phyloP scores from a whole-genome alignment of 768 basidiomycete genomes.

The Porphyrellus cyaneotinctus region DNA sequence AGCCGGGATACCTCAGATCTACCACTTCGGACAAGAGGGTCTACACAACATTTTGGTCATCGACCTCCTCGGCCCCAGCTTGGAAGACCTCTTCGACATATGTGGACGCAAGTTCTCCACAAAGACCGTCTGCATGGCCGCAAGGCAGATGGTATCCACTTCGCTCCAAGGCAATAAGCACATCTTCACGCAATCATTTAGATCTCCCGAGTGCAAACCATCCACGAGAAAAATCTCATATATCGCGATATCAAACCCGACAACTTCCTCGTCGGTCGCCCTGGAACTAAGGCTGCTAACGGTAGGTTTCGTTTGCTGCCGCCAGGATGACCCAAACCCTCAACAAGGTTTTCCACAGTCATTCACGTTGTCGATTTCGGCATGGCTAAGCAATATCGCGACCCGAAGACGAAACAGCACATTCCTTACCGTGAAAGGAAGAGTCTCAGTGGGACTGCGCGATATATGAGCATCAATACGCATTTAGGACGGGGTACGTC shows the following conservation, averaged over 20 bases:
- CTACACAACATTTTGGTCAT: slow-evolving; percentile 98
- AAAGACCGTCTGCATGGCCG: slow-evolving; percentile 99
- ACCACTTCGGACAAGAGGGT: slow-evolving; percentile 99
- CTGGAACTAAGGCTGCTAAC: slow-evolving; percentile 86
- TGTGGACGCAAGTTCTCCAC: slow-evolving; percentile 95
- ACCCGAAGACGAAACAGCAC: slow-evolving; percentile 98
- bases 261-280: slow-evolving; percentile 96
- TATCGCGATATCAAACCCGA: slow-evolving; percentile 99
- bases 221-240: slow-evolving; percentile 99
- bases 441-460: slow-evolving; percentile 92
- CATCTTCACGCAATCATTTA: slow-evolving; percentile 30
- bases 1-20: slow-evolving; percentile 98
- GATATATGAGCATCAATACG: slow-evolving; percentile 99
- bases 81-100: slow-evolving; percentile 99
- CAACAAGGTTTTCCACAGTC: slow-evolving; percentile 39
- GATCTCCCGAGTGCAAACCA: slow-evolving; percentile 94
- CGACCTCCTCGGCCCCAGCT: slow-evolving; percentile 91
- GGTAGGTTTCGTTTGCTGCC: slow-evolving; percentile 36
- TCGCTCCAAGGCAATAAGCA: background rate
- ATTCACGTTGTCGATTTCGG: slow-evolving; percentile 98
- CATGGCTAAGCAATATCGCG: slow-evolving; percentile 99
- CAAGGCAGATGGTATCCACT: slow-evolving; percentile 83
- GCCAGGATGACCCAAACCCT: background rate
- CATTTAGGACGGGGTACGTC: slow-evolving; percentile 88
- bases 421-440: slow-evolving; percentile 99